Conservation (phyloP, 2,329 filamentous ascomycete genomes). For the Ilyonectria mors-panacis region DNA sequence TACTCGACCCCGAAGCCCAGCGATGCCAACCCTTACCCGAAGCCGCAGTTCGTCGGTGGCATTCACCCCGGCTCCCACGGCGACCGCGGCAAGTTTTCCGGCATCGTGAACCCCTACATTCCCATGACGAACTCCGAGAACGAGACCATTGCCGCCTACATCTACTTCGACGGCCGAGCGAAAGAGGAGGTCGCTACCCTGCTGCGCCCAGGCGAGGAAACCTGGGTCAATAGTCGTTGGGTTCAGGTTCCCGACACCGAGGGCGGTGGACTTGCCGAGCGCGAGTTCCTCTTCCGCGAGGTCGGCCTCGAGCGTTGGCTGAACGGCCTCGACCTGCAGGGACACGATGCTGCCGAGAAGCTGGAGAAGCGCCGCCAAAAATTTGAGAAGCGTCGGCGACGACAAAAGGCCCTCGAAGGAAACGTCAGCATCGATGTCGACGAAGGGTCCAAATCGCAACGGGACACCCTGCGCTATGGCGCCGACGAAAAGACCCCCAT, state of each 20-base stretch:
- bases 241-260: slow-evolving; percentile 93
- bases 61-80: slow-evolving; percentile 68
- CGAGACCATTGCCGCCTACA: slow-evolving; percentile 98
- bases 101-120: slow-evolving; percentile 85
- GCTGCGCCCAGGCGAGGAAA: slow-evolving; percentile 93
- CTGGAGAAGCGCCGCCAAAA: slow-evolving; percentile 91
- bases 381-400: slow-evolving; percentile 77
- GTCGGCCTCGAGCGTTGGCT: slow-evolving; percentile 97
- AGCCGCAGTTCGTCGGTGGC: slow-evolving; percentile 84
- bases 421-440: slow-evolving; percentile 53
- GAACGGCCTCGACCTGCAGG: slow-evolving; percentile 95
- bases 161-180: slow-evolving; percentile 95
- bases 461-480: slow-evolving; percentile 83
- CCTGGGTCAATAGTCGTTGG: slow-evolving; percentile 99
- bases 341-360: slow-evolving; percentile 90
- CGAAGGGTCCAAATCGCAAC: slow-evolving; percentile 59
- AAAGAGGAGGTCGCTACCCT: slow-evolving; percentile 99
- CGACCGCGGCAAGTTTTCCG: slow-evolving; percentile 63
- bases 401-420: slow-evolving; percentile 68
- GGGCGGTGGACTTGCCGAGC: slow-evolving; percentile 93
- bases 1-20: slow-evolving; percentile 92
- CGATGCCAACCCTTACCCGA: slow-evolving; percentile 82
- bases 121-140: slow-evolving; percentile 93
- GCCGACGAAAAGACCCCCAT: slow-evolving; percentile 82
- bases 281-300: slow-evolving; percentile 97